Evolutionary conservation across 2,329 filamentous ascomycete species (phyloP), one percentile per base, ranked within the genome.

Genomic region (Cladosporium sp.): DNA sequence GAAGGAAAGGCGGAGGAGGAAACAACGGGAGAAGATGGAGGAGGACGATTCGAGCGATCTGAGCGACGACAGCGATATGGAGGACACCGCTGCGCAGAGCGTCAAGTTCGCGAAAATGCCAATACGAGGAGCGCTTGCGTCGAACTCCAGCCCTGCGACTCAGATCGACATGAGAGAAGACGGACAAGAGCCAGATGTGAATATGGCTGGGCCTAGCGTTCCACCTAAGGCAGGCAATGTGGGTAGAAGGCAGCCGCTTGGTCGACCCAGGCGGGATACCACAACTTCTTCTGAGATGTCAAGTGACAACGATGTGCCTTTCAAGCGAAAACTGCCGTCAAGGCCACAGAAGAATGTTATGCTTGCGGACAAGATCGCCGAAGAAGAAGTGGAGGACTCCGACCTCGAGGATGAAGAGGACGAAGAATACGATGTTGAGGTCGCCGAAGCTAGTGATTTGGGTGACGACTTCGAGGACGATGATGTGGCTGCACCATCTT

Each of bases 51-150:
- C 91, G 77, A 93, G 89, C 75, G 91, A 95, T 72, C 91, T 94
- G 70, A 94, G 91, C 71, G 91, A 95, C 59, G 90, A 93, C 26
- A 90, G 93, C 61, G 83, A 86, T 1, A 89, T 92, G 26, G 72
- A 67, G 65, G 77, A 78, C 60, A 88, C 90, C 63, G 90, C 91
- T 53, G 90, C 90, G 2, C 92, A 96, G 75, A 92, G 96, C 76
- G 97, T 98, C 76, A 93, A 94, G 75, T 99, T 99, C 78, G 88
- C 91, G 58, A 98, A 98, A 79, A 94, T 97, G 91, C 94, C 95
- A 1, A 85, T 97, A 51, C 87, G 93, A 32, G 88, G 88, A 70
- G 88, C 94, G 64, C 36, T 49, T 23, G 34, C 28, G 6, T 91
- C 93, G 28, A 94, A 92, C 13, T 97, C 93, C 0, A 97, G 94